phyloP scores from a whole-genome alignment of 306 rosid genomes.

The Acacia melanoxylon region DNA sequence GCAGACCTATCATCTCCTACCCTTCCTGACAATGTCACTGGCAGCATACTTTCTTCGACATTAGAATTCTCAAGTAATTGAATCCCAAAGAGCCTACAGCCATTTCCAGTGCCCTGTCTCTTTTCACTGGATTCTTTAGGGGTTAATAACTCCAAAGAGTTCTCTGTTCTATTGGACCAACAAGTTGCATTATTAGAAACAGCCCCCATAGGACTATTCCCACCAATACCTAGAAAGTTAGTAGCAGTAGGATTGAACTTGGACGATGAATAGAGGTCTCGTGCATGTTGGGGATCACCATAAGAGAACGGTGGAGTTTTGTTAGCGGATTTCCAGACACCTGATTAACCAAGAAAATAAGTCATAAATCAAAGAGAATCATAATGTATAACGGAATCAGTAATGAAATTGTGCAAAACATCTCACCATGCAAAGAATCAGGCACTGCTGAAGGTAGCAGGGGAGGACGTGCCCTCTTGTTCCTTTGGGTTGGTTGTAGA shows the following conservation, averaged over 20 bases:
- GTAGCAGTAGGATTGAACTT: constrained; percentile 62
- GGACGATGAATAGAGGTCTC: constrained; percentile 62
- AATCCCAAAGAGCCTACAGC: constrained; percentile 88
- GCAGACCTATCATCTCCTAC: constrained; percentile 47
- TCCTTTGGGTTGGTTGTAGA: constrained; percentile 75
- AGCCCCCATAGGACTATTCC: constrained; percentile 53
- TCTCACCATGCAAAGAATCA: constrained; percentile 65
- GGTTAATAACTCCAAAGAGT: constrained; percentile 50
- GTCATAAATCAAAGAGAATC: constrained; percentile 10
- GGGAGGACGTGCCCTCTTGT: constrained; percentile 83
- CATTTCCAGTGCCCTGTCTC: constrained; percentile 70
- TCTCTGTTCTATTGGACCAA: constrained; percentile 74
- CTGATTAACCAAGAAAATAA: constrained; percentile 41
- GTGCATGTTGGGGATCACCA: constrained; percentile 64
- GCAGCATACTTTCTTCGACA: constrained; percentile 58
- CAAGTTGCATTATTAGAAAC: constrained; percentile 63
- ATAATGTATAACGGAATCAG: constrained; percentile 2
- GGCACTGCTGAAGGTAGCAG: constrained; percentile 62
- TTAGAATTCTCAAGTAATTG: constrained; percentile 71
- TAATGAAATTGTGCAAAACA: constrained; percentile 18
- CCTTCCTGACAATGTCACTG: constrained; percentile 49
- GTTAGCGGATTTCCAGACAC: constrained; percentile 77
- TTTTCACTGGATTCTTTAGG: constrained; percentile 62
- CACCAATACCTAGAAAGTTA: constrained; percentile 64
- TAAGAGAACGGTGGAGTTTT: constrained; percentile 65